Evolutionary conservation across 495 filamentous ascomycete genomes (phyloP).

Genomic region (Neurospora tetraspora): DNA sequence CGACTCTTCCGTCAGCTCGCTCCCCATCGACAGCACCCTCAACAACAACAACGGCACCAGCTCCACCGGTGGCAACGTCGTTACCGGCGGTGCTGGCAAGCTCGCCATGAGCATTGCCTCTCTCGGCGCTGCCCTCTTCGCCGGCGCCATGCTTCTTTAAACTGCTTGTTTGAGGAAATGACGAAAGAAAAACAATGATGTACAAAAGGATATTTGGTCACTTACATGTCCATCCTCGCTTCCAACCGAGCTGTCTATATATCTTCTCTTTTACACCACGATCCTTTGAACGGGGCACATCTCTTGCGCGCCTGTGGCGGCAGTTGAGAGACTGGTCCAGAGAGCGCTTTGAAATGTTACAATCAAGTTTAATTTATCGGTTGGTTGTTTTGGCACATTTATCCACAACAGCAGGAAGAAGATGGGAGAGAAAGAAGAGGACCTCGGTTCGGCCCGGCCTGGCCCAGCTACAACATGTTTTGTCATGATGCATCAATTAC

Average conservation of each 20-base stretch:
- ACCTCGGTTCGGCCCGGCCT: neutral
- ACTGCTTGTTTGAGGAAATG: neutral
- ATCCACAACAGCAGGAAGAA: neutral
- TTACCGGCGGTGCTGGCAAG: constrained; percentile 16
- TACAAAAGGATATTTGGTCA: neutral
- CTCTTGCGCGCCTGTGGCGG: neutral
- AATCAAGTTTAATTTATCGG: neutral
- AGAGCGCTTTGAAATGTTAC: neutral
- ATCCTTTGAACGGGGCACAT: neutral
- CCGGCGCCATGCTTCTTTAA: constrained; percentile 23
- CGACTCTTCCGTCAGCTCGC: constrained; percentile 7
- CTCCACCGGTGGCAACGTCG: neutral
- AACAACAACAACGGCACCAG: neutral
- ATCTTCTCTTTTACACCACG: neutral
- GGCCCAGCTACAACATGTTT: neutral
- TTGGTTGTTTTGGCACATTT: neutral
- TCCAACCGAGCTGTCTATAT: constrained; percentile 2
- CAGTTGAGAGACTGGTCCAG: neutral
- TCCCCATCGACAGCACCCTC: constrained; percentile 1
- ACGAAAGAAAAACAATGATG: neutral
- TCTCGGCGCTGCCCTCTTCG: constrained; percentile 17
- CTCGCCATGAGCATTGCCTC: constrained; percentile 11
- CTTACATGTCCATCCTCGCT: neutral
- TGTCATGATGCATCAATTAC: neutral
- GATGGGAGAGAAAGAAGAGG: neutral